A percentile compares a stretch with the other conserved stretches of the same genome.
Conservation (phyloP, 2,329 filamentous ascomycete genomes). For the Teratosphaeria gauchensis region DNA sequence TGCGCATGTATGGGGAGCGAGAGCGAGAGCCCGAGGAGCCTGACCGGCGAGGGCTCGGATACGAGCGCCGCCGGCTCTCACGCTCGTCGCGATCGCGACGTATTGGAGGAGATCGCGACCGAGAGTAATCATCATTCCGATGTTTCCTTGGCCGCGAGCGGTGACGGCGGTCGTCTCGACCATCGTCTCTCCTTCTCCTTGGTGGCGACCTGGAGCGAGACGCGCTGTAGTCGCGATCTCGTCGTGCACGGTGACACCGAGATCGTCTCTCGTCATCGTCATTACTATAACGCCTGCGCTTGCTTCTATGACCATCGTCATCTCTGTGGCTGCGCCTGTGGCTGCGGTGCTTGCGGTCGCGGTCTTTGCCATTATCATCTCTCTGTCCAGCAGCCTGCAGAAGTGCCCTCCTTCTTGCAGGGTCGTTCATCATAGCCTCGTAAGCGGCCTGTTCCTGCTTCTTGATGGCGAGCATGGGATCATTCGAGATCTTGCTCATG, state of each 20-base stretch:
- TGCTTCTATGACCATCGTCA: constrained; percentile 22
- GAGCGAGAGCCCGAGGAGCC: constrained; percentile 27
- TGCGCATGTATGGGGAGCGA: constrained; percentile 16
- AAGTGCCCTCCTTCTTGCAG: constrained; percentile 56
- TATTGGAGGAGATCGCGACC: constrained; percentile 28
- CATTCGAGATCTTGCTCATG: constrained; percentile 76
- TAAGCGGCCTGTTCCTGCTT: constrained; percentile 56
- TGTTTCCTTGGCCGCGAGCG: constrained; percentile 2
- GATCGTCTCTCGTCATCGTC: constrained; percentile 24
- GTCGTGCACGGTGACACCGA: constrained; percentile 21
- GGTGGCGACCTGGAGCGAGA: constrained; percentile 12
- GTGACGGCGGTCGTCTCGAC: constrained; percentile 11
- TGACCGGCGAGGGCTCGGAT: constrained; percentile 25
- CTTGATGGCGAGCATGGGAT: constrained; percentile 89
- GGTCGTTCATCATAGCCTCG: constrained; percentile 65
- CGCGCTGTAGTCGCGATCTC: constrained; percentile 12
- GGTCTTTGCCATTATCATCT: constrained; percentile 16
- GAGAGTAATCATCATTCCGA: background rate
- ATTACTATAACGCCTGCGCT: constrained; percentile 25
- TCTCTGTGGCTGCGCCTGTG: constrained; percentile 16
- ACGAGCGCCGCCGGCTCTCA: constrained; percentile 21
- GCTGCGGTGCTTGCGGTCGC: constrained; percentile 19
- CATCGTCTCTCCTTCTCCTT: constrained; percentile 4
- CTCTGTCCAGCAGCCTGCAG: constrained; percentile 40
- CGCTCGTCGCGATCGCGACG: constrained; percentile 25